Evolutionary conservation across 768 basidiomycete species (phyloP), one percentile per base, ranked within the genome.

Genomic region (Saitozyma sp.): DNA sequence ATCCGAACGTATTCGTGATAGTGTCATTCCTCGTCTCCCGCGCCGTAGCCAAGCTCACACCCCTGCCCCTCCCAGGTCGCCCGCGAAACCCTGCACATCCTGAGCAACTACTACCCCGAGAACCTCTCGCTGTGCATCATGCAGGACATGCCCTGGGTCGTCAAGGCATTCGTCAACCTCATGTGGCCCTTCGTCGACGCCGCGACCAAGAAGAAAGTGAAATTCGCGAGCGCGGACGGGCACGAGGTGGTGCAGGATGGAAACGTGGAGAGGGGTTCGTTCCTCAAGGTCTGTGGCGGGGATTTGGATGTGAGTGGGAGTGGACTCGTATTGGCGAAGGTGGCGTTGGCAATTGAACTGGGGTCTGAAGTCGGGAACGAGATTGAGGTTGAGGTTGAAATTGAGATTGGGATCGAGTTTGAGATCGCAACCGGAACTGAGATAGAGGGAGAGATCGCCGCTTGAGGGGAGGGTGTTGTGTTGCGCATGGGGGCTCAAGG

Each of bases 181-280:
- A 68, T 79, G 61, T 79, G 78, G 78, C 78, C 78, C n/a, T 77
- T 79, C 54, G 74, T 79, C 61, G 78, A 79, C 55, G 65, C 68
- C 3, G 54, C 53, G 6, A 76, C 72, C 13, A 74, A 72, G 56
- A 56, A 56, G 41, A 76, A 69, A 49, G 69, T 72, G 40, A 58
- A 61, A 17, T 64, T 78, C 29, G 71, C 63, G 29, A 64, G 50
- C 37, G 50, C 50, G 16, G 17, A 48, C 20, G 57, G 45, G 16
- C 42, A 43, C 13, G 56, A 54, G 29, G 39, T 45, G 29, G 56
- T 53, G 9, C 56, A 57, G 53, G 59, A 63, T 14, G 67, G 69
- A 16, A 62, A 63, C 43, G 61, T 71, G n/a, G 65, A 65, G 8
- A n/a, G 60, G 14, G 65, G 54, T 2, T 57, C 63, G 54, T 58